Evolutionary conservation across 176 grass and related monocot genomes (phyloP).

Genomic region (Rhynchospora tenuis): DNA sequence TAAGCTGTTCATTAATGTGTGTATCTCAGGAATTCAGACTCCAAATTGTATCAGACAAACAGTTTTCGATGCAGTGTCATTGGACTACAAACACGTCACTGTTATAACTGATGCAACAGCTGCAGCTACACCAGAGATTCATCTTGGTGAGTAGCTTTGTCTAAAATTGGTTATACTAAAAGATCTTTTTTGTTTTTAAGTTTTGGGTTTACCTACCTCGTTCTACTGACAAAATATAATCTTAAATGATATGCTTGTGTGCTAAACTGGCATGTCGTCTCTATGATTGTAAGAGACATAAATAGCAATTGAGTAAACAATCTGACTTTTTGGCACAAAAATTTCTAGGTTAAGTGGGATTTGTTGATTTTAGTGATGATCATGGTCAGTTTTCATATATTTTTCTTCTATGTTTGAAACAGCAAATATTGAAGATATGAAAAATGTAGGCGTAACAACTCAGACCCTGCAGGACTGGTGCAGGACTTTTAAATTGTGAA

Average conservation of each 20-base stretch:
- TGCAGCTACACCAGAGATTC: slow-evolving; percentile 72
- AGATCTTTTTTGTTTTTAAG: background rate
- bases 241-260: background rate
- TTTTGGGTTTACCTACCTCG: background rate
- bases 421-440: slow-evolving; percentile 80
- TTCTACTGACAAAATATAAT: background rate
- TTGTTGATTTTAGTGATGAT: background rate
- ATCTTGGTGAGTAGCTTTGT: slow-evolving; percentile 48
- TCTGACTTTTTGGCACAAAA: background rate
- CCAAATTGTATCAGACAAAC: slow-evolving; percentile 88
- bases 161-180: background rate
- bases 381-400: background rate
- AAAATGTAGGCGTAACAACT: slow-evolving; percentile 53
- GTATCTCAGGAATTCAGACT: slow-evolving; percentile 66
- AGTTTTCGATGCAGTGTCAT: slow-evolving; percentile 70
- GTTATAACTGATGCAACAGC: slow-evolving; percentile 82
- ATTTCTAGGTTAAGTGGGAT: background rate
- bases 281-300: background rate
- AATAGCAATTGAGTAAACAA: background rate
- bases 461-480: slow-evolving; percentile 62
- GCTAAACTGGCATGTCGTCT: background rate
- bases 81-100: slow-evolving; percentile 65
- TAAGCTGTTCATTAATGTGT: background rate
- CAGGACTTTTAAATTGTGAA: background rate
- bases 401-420: slow-evolving; percentile 3